A percentile compares a stretch with the other conserved stretches of the same genome.
phyloP scores from a whole-genome alignment of 768 basidiomycete species.

The Termitomyces sp. region DNA sequence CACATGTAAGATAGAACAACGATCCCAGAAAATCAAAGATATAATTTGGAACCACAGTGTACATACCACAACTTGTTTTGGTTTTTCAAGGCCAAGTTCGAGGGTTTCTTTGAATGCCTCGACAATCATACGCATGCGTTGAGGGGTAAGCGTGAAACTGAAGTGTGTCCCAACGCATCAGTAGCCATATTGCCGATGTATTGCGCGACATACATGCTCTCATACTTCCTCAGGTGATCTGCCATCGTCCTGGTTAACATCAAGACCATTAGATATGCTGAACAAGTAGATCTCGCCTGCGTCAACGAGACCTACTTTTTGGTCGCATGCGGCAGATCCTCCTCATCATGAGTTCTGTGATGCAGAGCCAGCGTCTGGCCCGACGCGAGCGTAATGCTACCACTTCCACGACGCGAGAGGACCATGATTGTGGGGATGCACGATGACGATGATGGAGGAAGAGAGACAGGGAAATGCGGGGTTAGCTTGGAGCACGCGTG shows the following conservation, averaged over 20 bases:
- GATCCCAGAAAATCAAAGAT: background rate
- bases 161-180: constrained; percentile 2
- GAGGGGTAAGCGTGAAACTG: constrained; percentile 84
- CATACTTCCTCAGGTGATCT: constrained; percentile 89
- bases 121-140: constrained; percentile 94
- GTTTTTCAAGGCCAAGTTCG: constrained; percentile 79
- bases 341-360: constrained; percentile 83
- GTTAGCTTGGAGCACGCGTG: constrained; percentile 10
- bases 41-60: background rate
- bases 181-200: background rate
- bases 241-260: constrained; percentile 70
- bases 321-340: constrained; percentile 88
- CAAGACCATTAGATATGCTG: constrained; percentile 6
- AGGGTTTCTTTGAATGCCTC: constrained; percentile 93
- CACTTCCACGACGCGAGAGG: constrained; percentile 72
- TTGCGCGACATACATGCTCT: constrained; percentile 60
- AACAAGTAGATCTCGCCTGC: background rate
- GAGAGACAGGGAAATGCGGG: constrained; percentile 1
- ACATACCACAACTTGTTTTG: constrained; percentile 84
- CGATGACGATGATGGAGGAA: constrained; percentile 1
- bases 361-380: constrained; percentile 83
- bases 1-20: background rate
- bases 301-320: constrained; percentile 59
- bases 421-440: constrained; percentile 38
- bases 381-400: constrained; percentile 62